Evolutionary conservation across 177 flowering plant genomes (phyloP).

Genomic region (Tripterygium wilfordii): DNA sequence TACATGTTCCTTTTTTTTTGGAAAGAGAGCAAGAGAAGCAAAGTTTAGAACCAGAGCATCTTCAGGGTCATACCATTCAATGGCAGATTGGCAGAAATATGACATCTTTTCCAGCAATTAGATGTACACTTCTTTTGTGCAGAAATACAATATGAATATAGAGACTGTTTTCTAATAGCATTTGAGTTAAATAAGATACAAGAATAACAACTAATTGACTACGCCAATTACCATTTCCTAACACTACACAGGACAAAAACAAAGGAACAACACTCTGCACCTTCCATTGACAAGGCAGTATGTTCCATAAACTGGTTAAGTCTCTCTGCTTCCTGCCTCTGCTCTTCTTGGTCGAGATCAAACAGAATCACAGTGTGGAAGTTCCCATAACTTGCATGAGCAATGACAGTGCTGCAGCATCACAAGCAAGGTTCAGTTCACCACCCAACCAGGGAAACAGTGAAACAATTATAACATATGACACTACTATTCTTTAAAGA

Average conservation of each 20-base stretch:
- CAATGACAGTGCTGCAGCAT: constrained; percentile 68
- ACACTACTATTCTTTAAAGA: too few relatives aligned
- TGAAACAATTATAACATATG: not conserved
- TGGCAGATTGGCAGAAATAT: too few relatives aligned
- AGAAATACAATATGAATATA: too few relatives aligned
- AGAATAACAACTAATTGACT: too few relatives aligned
- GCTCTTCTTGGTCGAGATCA: constrained; percentile 75
- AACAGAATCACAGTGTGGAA: constrained; percentile 83
- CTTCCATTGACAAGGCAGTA: constrained; percentile 83
- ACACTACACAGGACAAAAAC: too few relatives aligned
- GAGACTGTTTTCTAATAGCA: too few relatives aligned
- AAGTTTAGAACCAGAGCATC: not conserved
- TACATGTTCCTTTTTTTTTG: constrained; percentile 76
- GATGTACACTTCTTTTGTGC: too few relatives aligned
- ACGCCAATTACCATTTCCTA: too few relatives aligned
- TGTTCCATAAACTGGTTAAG: constrained; percentile 85
- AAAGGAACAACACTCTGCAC: constrained; percentile 23
- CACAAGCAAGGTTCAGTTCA: not conserved
- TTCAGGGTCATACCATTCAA: not conserved
- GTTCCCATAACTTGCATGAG: constrained; percentile 99
- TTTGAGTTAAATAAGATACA: too few relatives aligned
- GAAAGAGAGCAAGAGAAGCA: not conserved
- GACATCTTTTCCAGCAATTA: too few relatives aligned
- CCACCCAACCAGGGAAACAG: not conserved
- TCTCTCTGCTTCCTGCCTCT: constrained; percentile 81